Conservation (phyloP, 768 basidiomycete genomes). For the Phylloporus sp. region DNA sequence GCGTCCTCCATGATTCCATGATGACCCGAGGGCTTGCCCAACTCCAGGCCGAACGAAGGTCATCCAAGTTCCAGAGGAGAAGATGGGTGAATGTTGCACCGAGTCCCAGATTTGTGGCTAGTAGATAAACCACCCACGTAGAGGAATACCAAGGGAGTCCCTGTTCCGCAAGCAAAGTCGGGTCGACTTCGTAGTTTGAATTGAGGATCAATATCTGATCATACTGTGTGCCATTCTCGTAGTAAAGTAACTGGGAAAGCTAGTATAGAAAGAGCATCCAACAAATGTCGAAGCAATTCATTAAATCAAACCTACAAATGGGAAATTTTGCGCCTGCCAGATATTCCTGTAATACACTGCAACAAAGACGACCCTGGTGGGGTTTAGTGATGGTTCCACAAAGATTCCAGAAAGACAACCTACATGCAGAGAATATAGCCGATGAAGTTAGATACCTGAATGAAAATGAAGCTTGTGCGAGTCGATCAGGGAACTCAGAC, state of each 20-base stretch:
- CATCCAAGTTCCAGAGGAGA: conserved; percentile 49
- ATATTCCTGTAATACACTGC: conserved; percentile 44
- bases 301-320: conserved; percentile 44
- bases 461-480: background rate
- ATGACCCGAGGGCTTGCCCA: conserved; percentile 37
- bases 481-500: background rate
- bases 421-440: conserved; percentile 57
- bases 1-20: conserved; percentile 22
- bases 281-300: background rate
- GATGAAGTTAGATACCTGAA: conserved; percentile 41
- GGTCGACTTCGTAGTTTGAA: conserved; percentile 48
- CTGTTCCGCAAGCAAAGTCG: conserved; percentile 41
- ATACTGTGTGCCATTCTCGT: conserved; percentile 50
- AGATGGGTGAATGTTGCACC: conserved; percentile 51
- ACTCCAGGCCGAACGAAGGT: conserved; percentile 44
- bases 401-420: conserved; percentile 3
- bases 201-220: conserved; percentile 54
- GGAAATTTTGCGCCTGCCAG: conserved; percentile 59
- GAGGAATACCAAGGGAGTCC: conserved; percentile 32
- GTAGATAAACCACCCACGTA: conserved; percentile 21
- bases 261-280: conserved; percentile 9
- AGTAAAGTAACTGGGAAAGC: conserved; percentile 49
- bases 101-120: conserved; percentile 27
- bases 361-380: conserved; percentile 34
- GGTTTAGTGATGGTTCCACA: conserved; percentile 1